Base-by-base conservation (phyloP, 495 filamentous ascomycete species). In the Talaromyces adpressus region DNA sequence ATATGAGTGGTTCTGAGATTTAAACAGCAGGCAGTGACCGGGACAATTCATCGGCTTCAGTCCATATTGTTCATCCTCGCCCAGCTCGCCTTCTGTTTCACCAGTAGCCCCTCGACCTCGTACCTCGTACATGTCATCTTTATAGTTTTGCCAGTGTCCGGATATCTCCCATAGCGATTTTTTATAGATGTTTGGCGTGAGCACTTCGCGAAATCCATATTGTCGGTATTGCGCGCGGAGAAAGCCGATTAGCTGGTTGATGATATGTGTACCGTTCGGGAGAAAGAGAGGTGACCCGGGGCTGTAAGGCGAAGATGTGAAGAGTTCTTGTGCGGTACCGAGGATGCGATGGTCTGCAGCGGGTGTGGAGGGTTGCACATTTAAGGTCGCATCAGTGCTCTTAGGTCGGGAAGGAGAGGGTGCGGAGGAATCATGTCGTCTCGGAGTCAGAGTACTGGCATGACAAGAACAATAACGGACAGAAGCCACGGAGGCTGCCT, bases 11-110 rank as follows among this genome's bases (percentile, higher is more conserved):
- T 74, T 82, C 60, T 89, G 81, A 56, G 86, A 86, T 67, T 81
- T 81, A 73, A 96, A 97, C 34, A 97, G 84, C 56, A 97, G 77
- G 74, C 93, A 97, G 74, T 97, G 93, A 12, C 93, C 93, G 0
- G 93, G 93, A 72, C 93, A 97, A 69, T 97, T 97, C 93, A 97
- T 97, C 23, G 93, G 93, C 72, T 97, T 97, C 58, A 97, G 81
- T 2, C 91, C 92, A 71, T 93, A 97, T 58, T 91, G 88, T 66
- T 90, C 89, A 57, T 89, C 82, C 64, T 91, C 85, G 58, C 82
- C 81, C 5, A 69, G 58, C 59, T 85, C 79, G 6, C 75, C 75
- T 0, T 75, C 70, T 22, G 68, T 72, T 3, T 77, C 71, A 2
- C 79, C 85, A 6, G 72, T 77, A n/a, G 81, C 80, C 14, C 82